phyloP scores from a whole-genome alignment of 768 basidiomycete genomes.

The Chalciporus pseudorubinellus region DNA sequence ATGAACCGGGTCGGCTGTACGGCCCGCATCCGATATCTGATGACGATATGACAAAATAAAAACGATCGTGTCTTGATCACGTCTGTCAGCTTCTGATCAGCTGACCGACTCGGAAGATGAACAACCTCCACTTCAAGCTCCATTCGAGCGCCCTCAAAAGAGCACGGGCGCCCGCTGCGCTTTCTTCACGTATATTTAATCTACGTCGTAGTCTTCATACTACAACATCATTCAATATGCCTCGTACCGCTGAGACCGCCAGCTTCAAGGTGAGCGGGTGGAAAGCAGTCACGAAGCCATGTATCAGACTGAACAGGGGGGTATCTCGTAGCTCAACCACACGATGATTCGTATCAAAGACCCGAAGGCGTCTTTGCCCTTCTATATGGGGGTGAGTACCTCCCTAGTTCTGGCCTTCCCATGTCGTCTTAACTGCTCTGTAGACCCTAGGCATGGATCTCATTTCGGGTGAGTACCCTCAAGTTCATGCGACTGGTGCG shows the following conservation, averaged over 20 bases:
- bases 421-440: not conserved
- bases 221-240: conserved; percentile 42
- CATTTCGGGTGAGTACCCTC: conserved; percentile 43
- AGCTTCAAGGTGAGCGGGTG: conserved; percentile 51
- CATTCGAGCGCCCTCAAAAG: conserved; percentile 5
- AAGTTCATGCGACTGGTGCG: not conserved
- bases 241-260: conserved; percentile 61
- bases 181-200: not conserved
- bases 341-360: conserved; percentile 90
- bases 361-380: conserved; percentile 73
- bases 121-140: not conserved
- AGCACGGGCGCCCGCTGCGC: conserved; percentile 3
- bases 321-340: conserved; percentile 79
- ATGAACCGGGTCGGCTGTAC: too few species aligned
- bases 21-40: too few species aligned
- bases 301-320: not conserved
- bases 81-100: not conserved
- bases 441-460: conserved; percentile 77
- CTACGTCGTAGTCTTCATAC: conserved; percentile 9
- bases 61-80: not conserved
- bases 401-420: not conserved
- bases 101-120: conserved; percentile 9
- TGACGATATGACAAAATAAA: too few species aligned
- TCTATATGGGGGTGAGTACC: conserved; percentile 66
- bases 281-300: not conserved